Conservation (phyloP, 2,329 filamentous ascomycete genomes). For the Fusarium coicis region DNA sequence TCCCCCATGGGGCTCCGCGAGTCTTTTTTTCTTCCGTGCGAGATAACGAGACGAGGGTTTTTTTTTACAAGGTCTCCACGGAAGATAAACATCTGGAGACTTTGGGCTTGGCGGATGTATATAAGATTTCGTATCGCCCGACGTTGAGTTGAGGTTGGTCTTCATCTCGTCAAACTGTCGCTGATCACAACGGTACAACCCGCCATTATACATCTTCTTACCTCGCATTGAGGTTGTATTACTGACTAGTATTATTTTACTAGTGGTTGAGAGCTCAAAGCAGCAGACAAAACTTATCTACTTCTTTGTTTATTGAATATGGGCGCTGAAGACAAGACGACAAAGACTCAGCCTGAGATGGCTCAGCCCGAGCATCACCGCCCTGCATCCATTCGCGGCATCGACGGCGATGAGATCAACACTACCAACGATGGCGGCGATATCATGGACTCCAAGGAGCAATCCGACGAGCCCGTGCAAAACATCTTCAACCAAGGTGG, state of each 20-base stretch:
- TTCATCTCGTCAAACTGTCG: constrained; percentile 11
- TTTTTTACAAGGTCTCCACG: background rate
- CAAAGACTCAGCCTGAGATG: constrained; percentile 24
- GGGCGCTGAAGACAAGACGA: constrained; percentile 18
- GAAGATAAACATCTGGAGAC: constrained; percentile 20
- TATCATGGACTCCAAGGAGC: constrained; percentile 21
- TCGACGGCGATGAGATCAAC: constrained; percentile 29
- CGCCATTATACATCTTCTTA: background rate
- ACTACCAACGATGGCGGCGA: constrained; percentile 18
- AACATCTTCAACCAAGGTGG: constrained; percentile 46
- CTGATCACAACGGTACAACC: background rate
- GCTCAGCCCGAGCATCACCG: constrained; percentile 7
- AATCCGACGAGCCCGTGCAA: constrained; percentile 27
- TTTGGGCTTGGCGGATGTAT: constrained; percentile 28
- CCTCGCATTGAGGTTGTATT: background rate
- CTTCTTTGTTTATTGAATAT: background rate
- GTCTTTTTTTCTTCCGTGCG: background rate
- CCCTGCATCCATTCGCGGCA: constrained; percentile 17
- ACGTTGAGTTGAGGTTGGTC: background rate
- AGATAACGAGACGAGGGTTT: constrained; percentile 17
- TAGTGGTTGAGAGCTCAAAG: too few relatives aligned
- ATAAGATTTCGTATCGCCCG: constrained; percentile 6
- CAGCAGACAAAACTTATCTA: too few relatives aligned
- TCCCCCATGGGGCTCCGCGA: constrained; percentile 31
- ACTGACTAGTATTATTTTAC: background rate